Base-by-base conservation (phyloP, 305 asterid species). In the Fraxinus nigra region DNA sequence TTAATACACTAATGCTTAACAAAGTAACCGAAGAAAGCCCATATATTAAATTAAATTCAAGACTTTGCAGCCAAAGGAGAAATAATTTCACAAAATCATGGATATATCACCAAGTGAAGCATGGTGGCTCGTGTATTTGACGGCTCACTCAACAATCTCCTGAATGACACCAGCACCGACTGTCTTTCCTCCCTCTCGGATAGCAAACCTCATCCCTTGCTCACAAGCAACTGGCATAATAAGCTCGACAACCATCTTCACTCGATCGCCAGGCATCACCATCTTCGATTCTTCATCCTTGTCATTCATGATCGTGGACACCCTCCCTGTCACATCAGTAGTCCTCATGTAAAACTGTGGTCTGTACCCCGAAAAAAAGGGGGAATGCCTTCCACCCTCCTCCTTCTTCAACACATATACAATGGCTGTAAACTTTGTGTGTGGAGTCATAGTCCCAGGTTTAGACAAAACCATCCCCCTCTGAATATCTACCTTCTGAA, bases 251-350 rank as follows among this genome's bases (percentile, higher is more conserved):
- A 87, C 93, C 89, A 92, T 87, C 83, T 89, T 90, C 85, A 92
- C 93, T 22, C 93, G 92, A 77, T 92, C 94, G 48, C 97, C 93
- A 0, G 94, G 94, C 97, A 92, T 90, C 18, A 92, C 94, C 97
- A 92, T 92, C 92, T 92, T 92, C 13, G 96, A 88, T 80, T 89
- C 93, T 80, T 90, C 94, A 51, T 87, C 93, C 84, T 88, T 87
- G 38, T 92, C 96, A 34, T 91, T 89, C 90, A 85, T 89, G 80
- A 90, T 90, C 79, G 85, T 65, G 0, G 85, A 35, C 72, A 92
- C 93, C 78, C 86, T 85, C 3, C 96, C 96, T 0, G 93, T 92
- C 63, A 90, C 91, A 85, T 92, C 94, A n/a, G 96, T 92, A 54
- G 96, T 90, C 82, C 96, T 90, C 94, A 92, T 89, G 87, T 88